These are phyloP conservation scores for Alternaria brassicicola DNA, from an alignment of 2,329 filamentous ascomycete genomes.

Conservation along the genomic window DNA sequence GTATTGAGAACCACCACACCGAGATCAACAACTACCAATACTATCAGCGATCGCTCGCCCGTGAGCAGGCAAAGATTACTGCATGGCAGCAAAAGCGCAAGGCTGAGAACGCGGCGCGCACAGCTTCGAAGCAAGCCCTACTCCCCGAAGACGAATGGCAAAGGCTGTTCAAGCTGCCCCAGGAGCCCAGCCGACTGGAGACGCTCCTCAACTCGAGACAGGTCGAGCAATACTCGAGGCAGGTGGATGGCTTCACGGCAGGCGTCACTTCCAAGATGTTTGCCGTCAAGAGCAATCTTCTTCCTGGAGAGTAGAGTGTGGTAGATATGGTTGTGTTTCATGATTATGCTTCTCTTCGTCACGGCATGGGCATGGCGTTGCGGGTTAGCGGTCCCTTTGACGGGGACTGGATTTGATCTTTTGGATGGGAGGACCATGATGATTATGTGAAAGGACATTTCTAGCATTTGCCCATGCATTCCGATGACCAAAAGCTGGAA, in stretches of 20 bases:
- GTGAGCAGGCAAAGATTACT: slow-evolving; percentile 95
- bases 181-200: slow-evolving; percentile 91
- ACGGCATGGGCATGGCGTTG: slow-evolving; percentile 50
- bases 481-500: slow-evolving; percentile 16
- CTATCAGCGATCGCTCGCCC: slow-evolving; percentile 90
- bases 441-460: slow-evolving; percentile 9
- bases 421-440: slow-evolving; percentile 22
- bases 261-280: slow-evolving; percentile 97
- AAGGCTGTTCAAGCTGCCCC: slow-evolving; percentile 94
- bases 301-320: slow-evolving; percentile 59
- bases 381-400: slow-evolving; percentile 35
- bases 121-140: slow-evolving; percentile 82
- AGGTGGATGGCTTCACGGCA: slow-evolving; percentile 95
- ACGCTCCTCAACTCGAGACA: slow-evolving; percentile 94
- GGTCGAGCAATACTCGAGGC: slow-evolving; percentile 96
- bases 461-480: slow-evolving; percentile 4
- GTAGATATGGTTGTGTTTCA: slow-evolving; percentile 29
- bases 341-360: slow-evolving; percentile 43
- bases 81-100: slow-evolving; percentile 97
- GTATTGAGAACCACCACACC: slow-evolving; percentile 96
- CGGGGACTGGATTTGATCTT: slow-evolving; percentile 26
- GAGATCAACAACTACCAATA: slow-evolving; percentile 99
- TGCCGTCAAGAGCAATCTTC: slow-evolving; percentile 76
- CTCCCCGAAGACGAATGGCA: slow-evolving; percentile 98
- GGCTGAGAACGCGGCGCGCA: slow-evolving; percentile 86